phyloP scores from a whole-genome alignment of 164 flowering plant species.

The Buxus sempervirens region DNA sequence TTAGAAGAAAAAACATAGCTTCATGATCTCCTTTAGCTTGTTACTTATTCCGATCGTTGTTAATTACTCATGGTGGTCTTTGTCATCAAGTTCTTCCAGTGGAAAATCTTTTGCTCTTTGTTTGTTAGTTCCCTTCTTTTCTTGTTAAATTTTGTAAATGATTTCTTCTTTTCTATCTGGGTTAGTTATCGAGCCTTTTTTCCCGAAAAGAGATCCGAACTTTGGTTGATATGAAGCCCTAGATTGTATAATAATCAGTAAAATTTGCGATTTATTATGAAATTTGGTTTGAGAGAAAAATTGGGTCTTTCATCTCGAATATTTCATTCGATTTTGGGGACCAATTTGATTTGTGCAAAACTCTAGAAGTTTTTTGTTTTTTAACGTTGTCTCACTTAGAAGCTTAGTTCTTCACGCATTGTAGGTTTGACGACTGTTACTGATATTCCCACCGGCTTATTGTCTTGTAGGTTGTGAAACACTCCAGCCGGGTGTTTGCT shows the following conservation, averaged over 20 bases:
- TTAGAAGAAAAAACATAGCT: not conserved
- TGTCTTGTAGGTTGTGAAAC: not conserved
- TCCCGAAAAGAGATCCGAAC: too few species aligned
- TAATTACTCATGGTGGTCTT: too few species aligned
- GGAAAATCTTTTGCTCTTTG: too few species aligned
- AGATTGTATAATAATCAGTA: not conserved
- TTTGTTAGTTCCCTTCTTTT: too few species aligned
- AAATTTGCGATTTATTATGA: not conserved
- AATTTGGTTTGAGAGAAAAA: not conserved
- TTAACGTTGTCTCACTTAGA: too few species aligned
- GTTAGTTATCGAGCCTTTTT: too few species aligned
- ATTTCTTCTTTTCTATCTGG: too few species aligned
- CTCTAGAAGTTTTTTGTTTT: not conserved
- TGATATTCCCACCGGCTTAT: not conserved
- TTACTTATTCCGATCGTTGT: not conserved
- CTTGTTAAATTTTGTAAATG: too few species aligned
- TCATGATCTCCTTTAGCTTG: not conserved
- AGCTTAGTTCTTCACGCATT: too few species aligned
- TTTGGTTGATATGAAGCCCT: not conserved
- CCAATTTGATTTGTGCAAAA: not conserved
- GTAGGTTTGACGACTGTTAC: not conserved
- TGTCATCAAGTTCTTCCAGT: too few species aligned
- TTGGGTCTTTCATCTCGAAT: not conserved
- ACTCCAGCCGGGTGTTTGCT: not conserved
- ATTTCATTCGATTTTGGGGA: not conserved